A percentile compares a stretch with the other conserved stretches of the same genome.
phyloP scores from a whole-genome alignment of 495 filamentous ascomycete genomes.

The Penicillium alfredii region DNA sequence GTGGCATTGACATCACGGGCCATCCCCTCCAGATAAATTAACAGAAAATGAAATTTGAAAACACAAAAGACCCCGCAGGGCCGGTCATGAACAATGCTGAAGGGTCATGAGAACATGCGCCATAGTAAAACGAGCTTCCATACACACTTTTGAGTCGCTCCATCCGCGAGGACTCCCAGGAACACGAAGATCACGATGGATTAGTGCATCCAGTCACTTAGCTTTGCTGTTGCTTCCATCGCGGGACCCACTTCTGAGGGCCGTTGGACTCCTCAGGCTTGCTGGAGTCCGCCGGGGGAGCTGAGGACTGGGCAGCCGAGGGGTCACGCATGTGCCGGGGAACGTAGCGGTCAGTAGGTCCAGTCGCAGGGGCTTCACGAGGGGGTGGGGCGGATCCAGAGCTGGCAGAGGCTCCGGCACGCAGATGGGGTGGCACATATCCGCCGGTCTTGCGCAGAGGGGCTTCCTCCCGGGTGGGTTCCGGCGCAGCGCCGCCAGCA shows the following conservation, averaged over 20 bases:
- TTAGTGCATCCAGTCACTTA: slow-evolving; percentile 21
- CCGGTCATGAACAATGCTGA: slow-evolving; percentile 29
- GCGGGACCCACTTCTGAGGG: slow-evolving; percentile 38
- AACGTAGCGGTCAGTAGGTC: slow-evolving; percentile 33
- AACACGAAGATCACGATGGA: no score
- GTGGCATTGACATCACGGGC: neutral
- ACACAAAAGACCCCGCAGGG: slow-evolving; percentile 12
- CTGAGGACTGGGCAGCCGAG: slow-evolving; percentile 11
- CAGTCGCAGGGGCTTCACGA: slow-evolving; percentile 17
- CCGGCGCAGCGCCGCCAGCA: slow-evolving; percentile 25
- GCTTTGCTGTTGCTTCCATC: slow-evolving; percentile 39
- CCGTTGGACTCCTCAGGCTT: slow-evolving; percentile 33
- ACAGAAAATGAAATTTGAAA: slow-evolving; percentile 13
- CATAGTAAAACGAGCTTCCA: slow-evolving; percentile 23
- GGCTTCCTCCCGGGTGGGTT: slow-evolving; percentile 30
- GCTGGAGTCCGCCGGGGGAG: slow-evolving; percentile 18
- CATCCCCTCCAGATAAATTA: slow-evolving; percentile 9
- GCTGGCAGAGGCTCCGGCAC: slow-evolving; percentile 26
- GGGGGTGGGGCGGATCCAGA: slow-evolving; percentile 30
- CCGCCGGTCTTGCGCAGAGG: slow-evolving; percentile 35
- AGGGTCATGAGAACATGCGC: slow-evolving; percentile 27
- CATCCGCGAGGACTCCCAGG: neutral
- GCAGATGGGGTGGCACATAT: slow-evolving; percentile 48
- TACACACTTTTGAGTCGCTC: slow-evolving; percentile 20
- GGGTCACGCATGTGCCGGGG: slow-evolving; percentile 36